Conservation (phyloP, 2,329 filamentous ascomycete species). For the Colletotrichum lupini region DNA sequence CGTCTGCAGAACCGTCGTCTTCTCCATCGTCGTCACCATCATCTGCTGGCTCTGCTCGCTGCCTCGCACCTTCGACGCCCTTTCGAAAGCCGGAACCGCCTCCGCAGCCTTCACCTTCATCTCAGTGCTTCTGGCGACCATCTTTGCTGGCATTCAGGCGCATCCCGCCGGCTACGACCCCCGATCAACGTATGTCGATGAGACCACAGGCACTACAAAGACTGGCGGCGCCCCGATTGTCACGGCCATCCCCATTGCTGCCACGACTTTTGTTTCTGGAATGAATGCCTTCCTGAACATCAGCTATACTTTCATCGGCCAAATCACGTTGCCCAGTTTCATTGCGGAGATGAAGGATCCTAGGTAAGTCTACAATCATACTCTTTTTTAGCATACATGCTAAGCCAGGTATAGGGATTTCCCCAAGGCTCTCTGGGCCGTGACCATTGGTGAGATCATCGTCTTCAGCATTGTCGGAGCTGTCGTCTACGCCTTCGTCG, state of each 20-base stretch:
- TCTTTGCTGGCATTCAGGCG: slow-evolving; percentile 81
- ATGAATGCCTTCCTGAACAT: slow-evolving; percentile 96
- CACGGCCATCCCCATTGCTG: slow-evolving; percentile 71
- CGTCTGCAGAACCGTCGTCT: slow-evolving; percentile 80
- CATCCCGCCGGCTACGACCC: slow-evolving; percentile 77
- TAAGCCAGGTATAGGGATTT: slow-evolving; percentile 71
- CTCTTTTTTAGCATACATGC: neutral
- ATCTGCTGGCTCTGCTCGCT: slow-evolving; percentile 84
- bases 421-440: slow-evolving; percentile 90
- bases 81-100: slow-evolving; percentile 81
- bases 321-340: slow-evolving; percentile 93
- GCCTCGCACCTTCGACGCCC: slow-evolving; percentile 84
- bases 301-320: slow-evolving; percentile 94
- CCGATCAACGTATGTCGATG: slow-evolving; percentile 49
- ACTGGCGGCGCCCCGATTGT: slow-evolving; percentile 73
- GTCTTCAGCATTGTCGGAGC: slow-evolving; percentile 86
- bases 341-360: slow-evolving; percentile 91
- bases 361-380: slow-evolving; percentile 43
- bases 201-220: slow-evolving; percentile 39
- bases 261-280: slow-evolving; percentile 83
- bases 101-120: slow-evolving; percentile 92
- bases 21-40: slow-evolving; percentile 78
- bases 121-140: slow-evolving; percentile 84
- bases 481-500: slow-evolving; percentile 87
- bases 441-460: slow-evolving; percentile 88